Conservation (phyloP, 2,329 filamentous ascomycete genomes). For the Laburnicola sp. region DNA sequence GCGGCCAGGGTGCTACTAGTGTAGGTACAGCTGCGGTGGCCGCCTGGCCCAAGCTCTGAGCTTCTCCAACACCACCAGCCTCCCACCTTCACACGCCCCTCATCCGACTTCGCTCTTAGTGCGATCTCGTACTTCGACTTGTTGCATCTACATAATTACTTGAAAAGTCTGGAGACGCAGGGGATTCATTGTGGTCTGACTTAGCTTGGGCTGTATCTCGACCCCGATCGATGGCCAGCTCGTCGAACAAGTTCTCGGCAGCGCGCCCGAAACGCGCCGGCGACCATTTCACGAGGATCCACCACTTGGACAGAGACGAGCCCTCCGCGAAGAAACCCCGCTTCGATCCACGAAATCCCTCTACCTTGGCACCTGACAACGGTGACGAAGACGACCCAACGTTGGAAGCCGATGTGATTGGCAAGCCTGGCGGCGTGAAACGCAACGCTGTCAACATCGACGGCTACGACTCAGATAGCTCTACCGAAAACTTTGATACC, state of each 20-base stretch:
- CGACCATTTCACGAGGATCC: constrained; percentile 76
- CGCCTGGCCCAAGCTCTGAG: constrained; percentile 28
- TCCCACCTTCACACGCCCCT: constrained; percentile 7
- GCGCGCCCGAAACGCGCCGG: constrained; percentile 81
- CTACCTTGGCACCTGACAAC: constrained; percentile 81
- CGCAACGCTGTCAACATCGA: constrained; percentile 95
- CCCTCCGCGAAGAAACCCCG: constrained; percentile 73
- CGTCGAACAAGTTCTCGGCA: constrained; percentile 46
- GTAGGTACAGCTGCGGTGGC: constrained; percentile 17
- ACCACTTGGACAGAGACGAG: constrained; percentile 63
- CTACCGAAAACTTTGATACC: constrained; percentile 85
- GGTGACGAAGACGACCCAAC: constrained; percentile 74
- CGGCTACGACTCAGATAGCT: constrained; percentile 91
- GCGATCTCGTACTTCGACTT: neutral
- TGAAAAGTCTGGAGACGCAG: too few relatives aligned
- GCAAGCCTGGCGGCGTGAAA: constrained; percentile 73
- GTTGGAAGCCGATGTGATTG: constrained; percentile 91
- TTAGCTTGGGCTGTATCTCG: neutral
- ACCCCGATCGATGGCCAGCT: constrained; percentile 35
- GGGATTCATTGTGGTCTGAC: too few relatives aligned
- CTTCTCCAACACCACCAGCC: constrained; percentile 11
- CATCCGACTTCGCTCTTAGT: neutral
- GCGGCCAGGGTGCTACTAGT: constrained; percentile 24
- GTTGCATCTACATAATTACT: neutral
- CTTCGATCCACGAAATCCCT: constrained; percentile 94